phyloP scores from a whole-genome alignment of 345 rosid genomes.

The Brassica juncea region DNA sequence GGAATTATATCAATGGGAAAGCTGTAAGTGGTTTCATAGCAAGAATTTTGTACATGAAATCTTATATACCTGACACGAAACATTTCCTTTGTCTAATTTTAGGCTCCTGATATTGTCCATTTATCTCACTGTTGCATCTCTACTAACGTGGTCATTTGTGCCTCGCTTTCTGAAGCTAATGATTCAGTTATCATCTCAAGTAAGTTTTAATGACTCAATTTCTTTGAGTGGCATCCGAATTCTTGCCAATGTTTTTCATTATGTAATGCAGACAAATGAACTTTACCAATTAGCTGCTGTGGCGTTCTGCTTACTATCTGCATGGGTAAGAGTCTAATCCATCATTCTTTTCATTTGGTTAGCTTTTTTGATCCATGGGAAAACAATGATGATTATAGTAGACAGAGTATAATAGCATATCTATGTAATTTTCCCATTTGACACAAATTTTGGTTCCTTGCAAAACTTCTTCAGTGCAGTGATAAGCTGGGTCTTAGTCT shows the following conservation, averaged over 20 bases:
- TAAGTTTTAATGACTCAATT: constrained; percentile 42
- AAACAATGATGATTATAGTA: neutral
- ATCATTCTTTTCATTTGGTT: constrained; percentile 1
- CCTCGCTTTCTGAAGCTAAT: constrained; percentile 95
- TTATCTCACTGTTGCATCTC: constrained; percentile 72
- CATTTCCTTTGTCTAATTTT: constrained; percentile 30
- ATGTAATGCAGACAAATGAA: constrained; percentile 78
- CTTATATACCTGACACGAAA: constrained; percentile 8
- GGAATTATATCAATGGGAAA: constrained; percentile 96
- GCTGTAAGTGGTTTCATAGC: constrained; percentile 56
- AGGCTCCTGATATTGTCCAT: constrained; percentile 80
- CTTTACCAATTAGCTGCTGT: constrained; percentile 99
- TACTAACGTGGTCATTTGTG: constrained; percentile 92
- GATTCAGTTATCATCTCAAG: constrained; percentile 97
- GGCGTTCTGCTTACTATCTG: constrained; percentile 96
- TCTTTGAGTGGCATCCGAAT: constrained; percentile 4
- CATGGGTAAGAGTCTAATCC: constrained; percentile 78
- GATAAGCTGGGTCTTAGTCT: constrained; percentile 99
- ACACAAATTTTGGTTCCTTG: constrained; percentile 34
- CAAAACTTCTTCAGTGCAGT: constrained; percentile 77
- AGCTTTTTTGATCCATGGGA: neutral
- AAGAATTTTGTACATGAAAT: constrained; percentile 3
- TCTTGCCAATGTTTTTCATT: constrained; percentile 28
- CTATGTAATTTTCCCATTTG: neutral
- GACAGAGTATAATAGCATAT: constrained; percentile 10